These are phyloP conservation scores for Vitis hybrid DNA, from an alignment of 177 flowering plant genomes.

Conservation along the genomic window DNA sequence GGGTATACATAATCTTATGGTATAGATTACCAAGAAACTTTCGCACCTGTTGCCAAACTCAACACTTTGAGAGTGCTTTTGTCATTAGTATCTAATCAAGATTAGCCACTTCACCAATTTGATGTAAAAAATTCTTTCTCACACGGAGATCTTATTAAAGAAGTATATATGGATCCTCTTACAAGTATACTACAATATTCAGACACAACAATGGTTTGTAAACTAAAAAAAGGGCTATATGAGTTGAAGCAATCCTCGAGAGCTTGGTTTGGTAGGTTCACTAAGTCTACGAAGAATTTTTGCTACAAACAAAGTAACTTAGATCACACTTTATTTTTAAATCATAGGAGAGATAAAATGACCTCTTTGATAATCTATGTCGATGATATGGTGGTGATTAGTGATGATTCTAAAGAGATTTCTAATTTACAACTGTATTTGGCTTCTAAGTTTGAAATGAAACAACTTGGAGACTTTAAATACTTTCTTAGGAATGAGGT, in stretches of 20 bases:
- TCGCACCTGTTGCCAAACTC: background rate
- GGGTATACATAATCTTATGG: background rate
- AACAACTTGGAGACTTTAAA: background rate
- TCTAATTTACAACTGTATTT: background rate
- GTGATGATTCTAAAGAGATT: conserved; percentile 2
- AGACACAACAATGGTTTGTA: background rate
- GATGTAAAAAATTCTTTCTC: too few species aligned
- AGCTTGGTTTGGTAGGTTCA: conserved; percentile 6
- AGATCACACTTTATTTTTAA: conserved; percentile 2
- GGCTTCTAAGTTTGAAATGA: conserved; percentile 2
- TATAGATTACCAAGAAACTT: background rate
- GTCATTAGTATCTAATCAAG: background rate
- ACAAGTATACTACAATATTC: too few species aligned
- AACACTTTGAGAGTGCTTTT: background rate
- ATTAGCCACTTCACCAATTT: background rate
- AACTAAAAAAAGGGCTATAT: background rate
- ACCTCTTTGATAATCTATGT: background rate
- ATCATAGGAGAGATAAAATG: background rate
- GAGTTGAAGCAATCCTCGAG: background rate
- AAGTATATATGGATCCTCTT: background rate
- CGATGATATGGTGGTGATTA: background rate
- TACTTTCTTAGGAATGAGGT: too few species aligned
- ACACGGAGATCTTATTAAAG: too few species aligned
- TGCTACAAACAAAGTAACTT: conserved; percentile 1
- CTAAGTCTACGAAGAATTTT: background rate